Conservation (phyloP, 225 moss, liverwort and hornwort species). For the Polytrichum commune region DNA sequence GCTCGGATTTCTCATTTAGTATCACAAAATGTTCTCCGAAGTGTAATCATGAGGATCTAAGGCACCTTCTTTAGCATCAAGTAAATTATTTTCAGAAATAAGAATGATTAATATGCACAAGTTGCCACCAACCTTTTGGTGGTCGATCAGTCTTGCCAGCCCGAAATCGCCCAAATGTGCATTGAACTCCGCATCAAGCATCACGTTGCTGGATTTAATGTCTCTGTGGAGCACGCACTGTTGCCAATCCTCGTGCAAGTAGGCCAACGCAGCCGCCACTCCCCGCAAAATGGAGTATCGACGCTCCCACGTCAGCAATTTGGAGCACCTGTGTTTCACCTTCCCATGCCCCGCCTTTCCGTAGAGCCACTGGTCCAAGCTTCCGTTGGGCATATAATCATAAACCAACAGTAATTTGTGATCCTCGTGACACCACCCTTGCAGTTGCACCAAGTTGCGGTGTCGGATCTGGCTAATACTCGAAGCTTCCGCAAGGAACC, state of each 20-base stretch:
- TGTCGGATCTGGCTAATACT: slow-evolving; percentile 55
- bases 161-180: slow-evolving; percentile 51
- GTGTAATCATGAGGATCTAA: background rate
- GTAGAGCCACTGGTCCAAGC: slow-evolving; percentile 68
- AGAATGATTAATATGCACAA: background rate
- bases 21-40: background rate
- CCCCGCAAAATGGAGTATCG: slow-evolving; percentile 35
- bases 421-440: slow-evolving; percentile 67
- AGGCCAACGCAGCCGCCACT: slow-evolving; percentile 43
- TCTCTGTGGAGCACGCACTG: slow-evolving; percentile 53
- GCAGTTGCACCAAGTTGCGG: slow-evolving; percentile 50
- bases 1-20: no score
- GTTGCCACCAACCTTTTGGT: slow-evolving; percentile 21
- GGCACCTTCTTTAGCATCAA: no score
- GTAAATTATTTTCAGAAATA: no score
- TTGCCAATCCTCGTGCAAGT: slow-evolving; percentile 51
- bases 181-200: slow-evolving; percentile 41
- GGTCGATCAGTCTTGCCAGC: slow-evolving; percentile 47
- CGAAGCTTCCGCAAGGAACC: slow-evolving; percentile 54
- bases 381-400: slow-evolving; percentile 72
- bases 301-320: slow-evolving; percentile 21
- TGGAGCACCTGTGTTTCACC: background rate
- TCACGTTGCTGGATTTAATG: slow-evolving; percentile 53
- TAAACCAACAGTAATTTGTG: slow-evolving; percentile 50
- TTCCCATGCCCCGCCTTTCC: background rate